A percentile compares a stretch with the other conserved stretches of the same genome.
phyloP scores from a whole-genome alignment of 306 rosid species.

The Acacia crassicarpa region DNA sequence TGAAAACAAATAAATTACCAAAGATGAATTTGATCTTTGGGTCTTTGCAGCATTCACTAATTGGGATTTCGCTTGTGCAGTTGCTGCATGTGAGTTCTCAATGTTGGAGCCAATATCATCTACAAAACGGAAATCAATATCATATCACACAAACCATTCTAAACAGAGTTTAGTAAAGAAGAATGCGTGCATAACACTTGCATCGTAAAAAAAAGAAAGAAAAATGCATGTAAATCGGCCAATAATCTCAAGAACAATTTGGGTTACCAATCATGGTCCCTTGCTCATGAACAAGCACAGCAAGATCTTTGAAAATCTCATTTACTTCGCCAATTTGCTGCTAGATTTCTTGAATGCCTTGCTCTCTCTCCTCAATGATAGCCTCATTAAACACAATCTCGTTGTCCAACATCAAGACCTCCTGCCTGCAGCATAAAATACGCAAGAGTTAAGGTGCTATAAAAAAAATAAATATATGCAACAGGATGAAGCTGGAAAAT shows the following conservation, averaged over 20 bases:
- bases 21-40: too few relatives aligned
- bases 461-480: constrained; percentile 21
- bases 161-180: background rate
- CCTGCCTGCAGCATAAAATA: constrained; percentile 69
- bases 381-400: constrained; percentile 96
- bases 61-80: constrained; percentile 71
- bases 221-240: background rate
- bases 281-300: too few relatives aligned
- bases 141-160: too few relatives aligned
- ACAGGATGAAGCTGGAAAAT: constrained; percentile 17
- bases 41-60: too few relatives aligned
- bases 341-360: too few relatives aligned
- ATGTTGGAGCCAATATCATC: constrained; percentile 88
- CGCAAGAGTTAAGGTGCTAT: constrained; percentile 19
- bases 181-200: background rate
- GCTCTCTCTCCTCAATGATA: too few relatives aligned
- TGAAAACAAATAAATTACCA: too few relatives aligned
- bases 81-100: constrained; percentile 78
- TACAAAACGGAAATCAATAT: constrained; percentile 37
- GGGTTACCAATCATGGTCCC: too few relatives aligned
- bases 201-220: background rate
- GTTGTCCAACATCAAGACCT: constrained; percentile 78
- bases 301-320: too few relatives aligned
- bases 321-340: too few relatives aligned
- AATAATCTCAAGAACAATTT: too few relatives aligned